These are phyloP conservation scores for Verticillium isaacii DNA, from an alignment of 2,329 filamentous ascomycete species.

Conservation along the genomic window DNA sequence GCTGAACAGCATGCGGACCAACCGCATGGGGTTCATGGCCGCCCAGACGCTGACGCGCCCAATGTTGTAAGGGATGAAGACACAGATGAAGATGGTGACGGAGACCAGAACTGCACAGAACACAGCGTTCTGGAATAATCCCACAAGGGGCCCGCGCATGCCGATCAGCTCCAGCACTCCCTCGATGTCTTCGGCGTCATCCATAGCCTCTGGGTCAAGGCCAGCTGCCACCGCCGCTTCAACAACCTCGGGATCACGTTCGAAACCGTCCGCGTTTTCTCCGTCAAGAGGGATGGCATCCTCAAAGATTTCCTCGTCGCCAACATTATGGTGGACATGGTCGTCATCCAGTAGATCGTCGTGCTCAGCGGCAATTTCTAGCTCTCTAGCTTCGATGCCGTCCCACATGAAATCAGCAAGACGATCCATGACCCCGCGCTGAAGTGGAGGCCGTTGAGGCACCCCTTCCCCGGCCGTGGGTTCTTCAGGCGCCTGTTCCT, in stretches of 20 bases:
- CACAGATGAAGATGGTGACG: slow-evolving; percentile 76
- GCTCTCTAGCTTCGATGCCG: slow-evolving; percentile 38
- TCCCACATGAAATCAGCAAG: slow-evolving; percentile 61
- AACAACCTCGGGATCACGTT: slow-evolving; percentile 52
- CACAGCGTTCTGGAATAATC: slow-evolving; percentile 88
- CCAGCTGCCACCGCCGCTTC: slow-evolving; percentile 63
- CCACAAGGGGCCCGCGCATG: slow-evolving; percentile 88
- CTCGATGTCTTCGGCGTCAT: slow-evolving; percentile 90
- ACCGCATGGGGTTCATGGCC: slow-evolving; percentile 72
- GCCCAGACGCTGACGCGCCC: slow-evolving; percentile 80
- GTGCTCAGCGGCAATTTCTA: slow-evolving; percentile 32
- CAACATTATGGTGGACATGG: slow-evolving; percentile 4
- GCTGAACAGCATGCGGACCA: slow-evolving; percentile 67
- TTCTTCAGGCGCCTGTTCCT: slow-evolving; percentile 2
- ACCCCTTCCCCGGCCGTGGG: neutral
- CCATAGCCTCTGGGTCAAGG: slow-evolving; percentile 70
- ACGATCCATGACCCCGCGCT: slow-evolving; percentile 32
- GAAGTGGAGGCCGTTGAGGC: slow-evolving; percentile 11
- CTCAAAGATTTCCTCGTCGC: slow-evolving; percentile 28
- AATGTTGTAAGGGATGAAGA: slow-evolving; percentile 89
- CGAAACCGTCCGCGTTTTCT: slow-evolving; percentile 25
- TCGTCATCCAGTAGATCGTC: slow-evolving; percentile 34
- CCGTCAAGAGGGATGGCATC: slow-evolving; percentile 33
- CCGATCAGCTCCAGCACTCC: slow-evolving; percentile 94
- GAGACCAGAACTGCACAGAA: slow-evolving; percentile 91